Base-by-base conservation (phyloP, 1,139 yeast genomes). In the Candida tetrigidarum region DNA sequence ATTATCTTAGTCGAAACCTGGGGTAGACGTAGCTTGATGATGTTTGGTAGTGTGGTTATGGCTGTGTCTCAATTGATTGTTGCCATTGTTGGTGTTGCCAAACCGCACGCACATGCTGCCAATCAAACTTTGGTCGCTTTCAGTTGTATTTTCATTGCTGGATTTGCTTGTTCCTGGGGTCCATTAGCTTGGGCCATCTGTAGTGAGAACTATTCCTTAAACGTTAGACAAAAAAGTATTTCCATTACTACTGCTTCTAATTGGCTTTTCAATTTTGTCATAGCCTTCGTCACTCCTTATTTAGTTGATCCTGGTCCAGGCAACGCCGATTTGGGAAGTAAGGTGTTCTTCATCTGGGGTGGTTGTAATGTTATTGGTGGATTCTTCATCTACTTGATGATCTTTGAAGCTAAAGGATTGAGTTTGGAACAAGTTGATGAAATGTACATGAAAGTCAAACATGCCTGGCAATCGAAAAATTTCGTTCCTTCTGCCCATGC, bases 131-230 rank as follows among this genome's bases (percentile, higher is more conserved):
- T 84, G 66, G 63, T 84, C 53, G 86, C 84, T 4, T 83, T 84
- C 64, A 74, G 78, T 40, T 84, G 89, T 76, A 66, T 78, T 41
- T 84, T 82, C 59, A 83, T 83, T 61, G 81, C 84, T 25, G 81
- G 76, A 59, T 84, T 84, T 57, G 90, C 90, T 30, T 69, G 86
- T 42, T 76, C 88, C 22, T 85, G 90, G 90, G 91, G 90, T 53
- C 90, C 90, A 33, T 69, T 79, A 45, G 80, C 81, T 42, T 85
- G 91, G 91, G 87, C 84, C 42, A 69, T 84, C 47, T 70, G 80
- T 55, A 85, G 86, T 49, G 92, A 85, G 62, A 71, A 82, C 45
- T 85, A 74, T 71, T 83, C 88, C 37, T 71, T 85, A 53, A 75
- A 81, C 45, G 78, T 83, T 46, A 77, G 92, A 66, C 86, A 84